Conservation (phyloP, 2,329 filamentous ascomycete genomes). For the Aspergillus ochraceus region DNA sequence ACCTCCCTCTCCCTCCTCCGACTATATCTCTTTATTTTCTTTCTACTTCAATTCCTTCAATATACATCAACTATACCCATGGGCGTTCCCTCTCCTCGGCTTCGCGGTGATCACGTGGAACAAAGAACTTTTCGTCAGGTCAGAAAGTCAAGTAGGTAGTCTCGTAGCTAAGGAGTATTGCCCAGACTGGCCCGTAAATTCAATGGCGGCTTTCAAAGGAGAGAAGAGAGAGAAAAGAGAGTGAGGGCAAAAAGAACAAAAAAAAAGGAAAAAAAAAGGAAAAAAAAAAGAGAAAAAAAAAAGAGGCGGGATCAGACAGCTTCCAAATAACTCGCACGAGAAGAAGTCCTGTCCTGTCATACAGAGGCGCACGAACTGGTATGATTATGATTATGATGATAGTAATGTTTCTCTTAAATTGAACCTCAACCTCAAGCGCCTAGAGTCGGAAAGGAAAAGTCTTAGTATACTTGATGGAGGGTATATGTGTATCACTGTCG, state of each 20-base stretch:
- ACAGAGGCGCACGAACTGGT: not conserved
- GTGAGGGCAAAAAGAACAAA: not conserved
- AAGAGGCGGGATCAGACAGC: not conserved
- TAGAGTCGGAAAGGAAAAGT: not conserved
- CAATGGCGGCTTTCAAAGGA: not conserved
- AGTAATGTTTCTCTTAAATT: no score
- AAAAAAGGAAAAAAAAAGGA: no score
- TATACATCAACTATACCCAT: not conserved
- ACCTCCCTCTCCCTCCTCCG: not conserved
- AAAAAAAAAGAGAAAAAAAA: no score
- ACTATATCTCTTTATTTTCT: not conserved
- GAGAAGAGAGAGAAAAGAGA: no score
- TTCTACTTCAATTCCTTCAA: not conserved
- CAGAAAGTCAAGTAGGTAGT: not conserved
- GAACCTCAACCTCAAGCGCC: no score
- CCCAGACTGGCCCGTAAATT: not conserved
- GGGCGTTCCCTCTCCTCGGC: not conserved
- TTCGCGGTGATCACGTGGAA: not conserved
- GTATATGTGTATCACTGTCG: not conserved
- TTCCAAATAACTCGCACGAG: not conserved
- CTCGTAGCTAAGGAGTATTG: not conserved
- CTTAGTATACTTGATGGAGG: not conserved
- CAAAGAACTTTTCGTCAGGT: not conserved
- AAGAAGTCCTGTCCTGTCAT: not conserved
- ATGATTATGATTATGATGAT: not conserved